Percentiles rank a stretch among this genome's conserved stretches.
These are phyloP conservation scores for Ophiostoma sp. DNA, from an alignment of 2,329 filamentous ascomycete species.

Conservation along the genomic window DNA sequence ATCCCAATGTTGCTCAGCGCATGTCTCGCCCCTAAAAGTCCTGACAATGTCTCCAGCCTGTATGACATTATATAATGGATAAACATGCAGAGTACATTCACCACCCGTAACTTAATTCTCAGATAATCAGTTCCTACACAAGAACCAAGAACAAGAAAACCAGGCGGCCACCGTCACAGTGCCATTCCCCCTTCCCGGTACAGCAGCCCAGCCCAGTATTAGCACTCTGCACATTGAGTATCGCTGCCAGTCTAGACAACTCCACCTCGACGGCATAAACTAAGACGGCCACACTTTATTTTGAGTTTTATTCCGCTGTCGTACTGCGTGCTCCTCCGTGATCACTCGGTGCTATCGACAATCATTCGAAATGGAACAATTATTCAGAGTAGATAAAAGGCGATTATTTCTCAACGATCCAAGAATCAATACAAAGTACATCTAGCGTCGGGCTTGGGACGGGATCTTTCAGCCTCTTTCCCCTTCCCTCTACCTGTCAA, in stretches of 20 bases:
- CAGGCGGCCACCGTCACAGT: neutral
- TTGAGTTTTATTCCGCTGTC: neutral
- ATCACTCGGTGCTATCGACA: neutral
- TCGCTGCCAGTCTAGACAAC: neutral
- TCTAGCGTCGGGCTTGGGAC: neutral
- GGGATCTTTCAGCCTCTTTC: slow-evolving; percentile 6
- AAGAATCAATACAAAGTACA: neutral
- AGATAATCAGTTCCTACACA: neutral
- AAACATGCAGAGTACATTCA: too few species aligned
- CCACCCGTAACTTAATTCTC: neutral
- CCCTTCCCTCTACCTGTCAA: neutral
- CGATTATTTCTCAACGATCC: neutral
- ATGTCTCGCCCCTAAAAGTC: neutral
- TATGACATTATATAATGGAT: too few species aligned
- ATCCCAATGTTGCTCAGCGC: slow-evolving; percentile 2
- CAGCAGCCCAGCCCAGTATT: neutral
- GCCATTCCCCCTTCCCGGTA: slow-evolving; percentile 1
- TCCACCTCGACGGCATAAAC: neutral
- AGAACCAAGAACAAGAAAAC: neutral
- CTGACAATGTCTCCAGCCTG: neutral
- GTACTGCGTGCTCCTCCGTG: slow-evolving; percentile 2
- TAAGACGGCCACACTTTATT: neutral
- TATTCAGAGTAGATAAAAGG: neutral
- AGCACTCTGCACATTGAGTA: neutral
- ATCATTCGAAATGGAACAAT: neutral